Conservation (phyloP, 495 filamentous ascomycete genomes). For the Cercophora scortea region DNA sequence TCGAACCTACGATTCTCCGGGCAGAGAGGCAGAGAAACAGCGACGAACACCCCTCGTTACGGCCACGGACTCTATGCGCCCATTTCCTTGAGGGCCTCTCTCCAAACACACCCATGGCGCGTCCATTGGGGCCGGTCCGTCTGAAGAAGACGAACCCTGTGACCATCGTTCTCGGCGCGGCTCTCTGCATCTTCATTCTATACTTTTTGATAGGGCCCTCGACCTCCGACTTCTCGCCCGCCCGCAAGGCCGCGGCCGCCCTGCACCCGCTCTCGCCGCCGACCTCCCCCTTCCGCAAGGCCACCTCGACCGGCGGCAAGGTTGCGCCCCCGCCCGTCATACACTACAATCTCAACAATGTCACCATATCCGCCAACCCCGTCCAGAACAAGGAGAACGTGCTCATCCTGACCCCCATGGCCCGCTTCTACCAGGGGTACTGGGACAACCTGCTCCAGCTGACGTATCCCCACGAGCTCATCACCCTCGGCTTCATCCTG, state of each 20-base stretch:
- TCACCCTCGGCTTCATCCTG: constrained; percentile 93
- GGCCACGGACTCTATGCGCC: constrained; percentile 17
- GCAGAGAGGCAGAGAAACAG: not conserved
- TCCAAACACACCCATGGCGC: constrained; percentile 32
- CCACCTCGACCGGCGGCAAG: constrained; percentile 48
- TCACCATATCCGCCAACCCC: constrained; percentile 71
- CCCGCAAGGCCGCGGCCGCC: constrained; percentile 48
- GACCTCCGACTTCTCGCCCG: constrained; percentile 30
- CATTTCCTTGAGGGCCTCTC: constrained; percentile 6
- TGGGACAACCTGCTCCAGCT: constrained; percentile 90
- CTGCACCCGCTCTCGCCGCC: constrained; percentile 74
- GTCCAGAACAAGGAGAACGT: constrained; percentile 74
- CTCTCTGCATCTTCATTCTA: constrained; percentile 46
- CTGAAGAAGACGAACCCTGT: constrained; percentile 47
- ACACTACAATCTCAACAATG: constrained; percentile 88
- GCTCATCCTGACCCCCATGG: constrained; percentile 86
- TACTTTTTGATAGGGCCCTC: constrained; percentile 43
- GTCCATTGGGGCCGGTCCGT: constrained; percentile 48
- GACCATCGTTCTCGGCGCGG: constrained; percentile 40
- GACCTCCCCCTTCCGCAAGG: constrained; percentile 72
- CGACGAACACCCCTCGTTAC: not conserved
- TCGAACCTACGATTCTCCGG: not conserved
- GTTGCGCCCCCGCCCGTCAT: constrained; percentile 74
- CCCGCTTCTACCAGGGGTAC: constrained; percentile 86
- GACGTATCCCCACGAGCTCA: constrained; percentile 84